Evolutionary conservation across 768 basidiomycete species (phyloP), one percentile per base, ranked within the genome.

Genomic region (Panellus pusillus): DNA sequence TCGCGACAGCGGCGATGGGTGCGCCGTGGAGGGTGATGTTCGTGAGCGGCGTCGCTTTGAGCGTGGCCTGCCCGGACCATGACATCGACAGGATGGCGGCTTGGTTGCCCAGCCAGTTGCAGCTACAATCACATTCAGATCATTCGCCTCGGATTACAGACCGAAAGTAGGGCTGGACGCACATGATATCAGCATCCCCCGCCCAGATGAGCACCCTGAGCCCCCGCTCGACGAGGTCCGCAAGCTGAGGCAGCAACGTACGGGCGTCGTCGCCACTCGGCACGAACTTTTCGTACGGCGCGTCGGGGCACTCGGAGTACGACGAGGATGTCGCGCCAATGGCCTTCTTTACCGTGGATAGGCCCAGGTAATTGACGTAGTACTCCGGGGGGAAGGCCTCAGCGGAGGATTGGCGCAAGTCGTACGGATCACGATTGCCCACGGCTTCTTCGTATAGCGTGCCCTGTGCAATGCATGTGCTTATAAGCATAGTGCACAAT

Each of bases 211-310:
- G 64, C 12, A 74, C 70, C 37, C 71, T 71, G n/a, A 74, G 59
- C 2, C 68, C 63, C 18, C 72, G 71, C 50, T 82, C 69, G 0
- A 73, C 81, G 0, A 83, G 61, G 0, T 69, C 73, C 2, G 70
- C 72, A 9, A 83, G 72, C 62, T 78, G 72, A 1, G 80, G 80
- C 6, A 84, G 67, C 41, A 73, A 67, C 5, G 79, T 77, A 52
- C 81, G 69, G 11, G 82, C 81, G 61, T 81, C 80, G 77, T 87
- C 85, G n/a, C 84, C 85, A 0, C 84, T 85, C 36, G 50, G 68
- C 2, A 31, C 55, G 62, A 87, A 80, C n/a, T 74, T 52, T 2
- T 65, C 53, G 43, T 69, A 77, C 0, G 79, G 74, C 0, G 76
- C 62, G 52, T 76, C 54, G 0, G 80, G 61, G 50, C 84, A 87